These are phyloP conservation scores for Claviceps sp. DNA, from an alignment of 2,329 filamentous ascomycete species.

Conservation along the genomic window DNA sequence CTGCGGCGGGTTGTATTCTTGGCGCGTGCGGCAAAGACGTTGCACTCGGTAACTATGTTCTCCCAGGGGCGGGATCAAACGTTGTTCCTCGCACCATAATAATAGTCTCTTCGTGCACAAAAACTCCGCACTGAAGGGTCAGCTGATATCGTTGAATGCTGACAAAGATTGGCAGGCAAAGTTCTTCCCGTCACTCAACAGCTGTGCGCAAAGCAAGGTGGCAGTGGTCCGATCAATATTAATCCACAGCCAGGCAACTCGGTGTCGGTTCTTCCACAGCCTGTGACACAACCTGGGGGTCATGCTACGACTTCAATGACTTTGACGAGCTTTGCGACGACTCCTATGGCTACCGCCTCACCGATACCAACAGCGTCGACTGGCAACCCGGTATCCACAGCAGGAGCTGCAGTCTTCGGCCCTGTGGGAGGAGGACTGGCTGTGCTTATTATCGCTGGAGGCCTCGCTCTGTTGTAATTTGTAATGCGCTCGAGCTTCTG, in stretches of 20 bases:
- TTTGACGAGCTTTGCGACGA: neutral
- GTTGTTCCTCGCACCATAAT: too few species aligned
- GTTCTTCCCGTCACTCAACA: constrained; percentile 17
- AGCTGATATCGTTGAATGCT: neutral
- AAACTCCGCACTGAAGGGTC: constrained; percentile 5
- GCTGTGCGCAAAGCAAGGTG: constrained; percentile 10
- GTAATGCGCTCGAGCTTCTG: neutral
- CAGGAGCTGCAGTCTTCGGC: neutral
- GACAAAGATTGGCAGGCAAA: constrained; percentile 11
- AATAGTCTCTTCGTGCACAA: too few species aligned
- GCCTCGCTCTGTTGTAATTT: neutral
- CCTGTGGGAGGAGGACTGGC: neutral
- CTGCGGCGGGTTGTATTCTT: constrained; percentile 17
- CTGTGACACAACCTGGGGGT: neutral
- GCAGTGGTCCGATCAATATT: neutral
- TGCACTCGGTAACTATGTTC: constrained; percentile 14
- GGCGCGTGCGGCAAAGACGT: constrained; percentile 15
- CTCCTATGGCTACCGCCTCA: neutral
- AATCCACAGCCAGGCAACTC: neutral
- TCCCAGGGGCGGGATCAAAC: too few species aligned
- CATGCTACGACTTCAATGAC: neutral
- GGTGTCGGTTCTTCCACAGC: neutral
- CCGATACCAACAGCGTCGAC: neutral
- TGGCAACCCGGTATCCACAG: neutral
- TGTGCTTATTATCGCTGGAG: neutral